A percentile compares a stretch with the other conserved stretches of the same genome.
Conservation (phyloP, 2,329 filamentous ascomycete genomes). For the Gyromitra esculenta region DNA sequence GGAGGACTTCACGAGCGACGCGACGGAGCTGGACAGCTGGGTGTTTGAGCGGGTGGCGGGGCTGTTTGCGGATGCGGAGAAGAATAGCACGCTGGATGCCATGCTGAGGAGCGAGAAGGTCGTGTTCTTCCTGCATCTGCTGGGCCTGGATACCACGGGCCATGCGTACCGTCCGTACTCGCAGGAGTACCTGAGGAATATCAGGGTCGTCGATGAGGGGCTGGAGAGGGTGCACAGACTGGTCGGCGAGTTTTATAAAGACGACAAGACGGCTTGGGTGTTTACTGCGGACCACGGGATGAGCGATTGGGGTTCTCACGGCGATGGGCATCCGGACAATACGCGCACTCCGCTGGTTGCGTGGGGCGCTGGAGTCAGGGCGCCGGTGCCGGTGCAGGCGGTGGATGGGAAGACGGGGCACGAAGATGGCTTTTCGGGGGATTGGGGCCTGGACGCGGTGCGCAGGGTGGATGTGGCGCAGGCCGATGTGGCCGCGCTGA, state of each 20-base stretch:
- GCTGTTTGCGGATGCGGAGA: slow-evolving; percentile 81
- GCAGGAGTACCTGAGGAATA: slow-evolving; percentile 91
- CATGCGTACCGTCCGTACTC: slow-evolving; percentile 91
- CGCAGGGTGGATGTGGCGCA: slow-evolving; percentile 90
- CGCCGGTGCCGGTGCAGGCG: slow-evolving; percentile 70
- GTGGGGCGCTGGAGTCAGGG: slow-evolving; percentile 91
- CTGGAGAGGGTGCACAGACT: slow-evolving; percentile 83
- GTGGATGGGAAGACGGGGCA: slow-evolving; percentile 75
- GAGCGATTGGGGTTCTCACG: slow-evolving; percentile 99
- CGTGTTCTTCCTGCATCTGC: slow-evolving; percentile 93
- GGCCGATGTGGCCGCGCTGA: slow-evolving; percentile 91
- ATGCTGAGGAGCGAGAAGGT: slow-evolving; percentile 82
- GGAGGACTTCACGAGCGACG: slow-evolving; percentile 85
- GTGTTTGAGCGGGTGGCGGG: slow-evolving; percentile 94
- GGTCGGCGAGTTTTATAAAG: slow-evolving; percentile 83
- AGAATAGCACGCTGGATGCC: slow-evolving; percentile 77
- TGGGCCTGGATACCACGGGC: slow-evolving; percentile 90
- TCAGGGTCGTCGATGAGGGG: slow-evolving; percentile 91
- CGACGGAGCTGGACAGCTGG: slow-evolving; percentile 85
- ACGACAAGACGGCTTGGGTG: slow-evolving; percentile 87
- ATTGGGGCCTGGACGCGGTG: slow-evolving; percentile 84
- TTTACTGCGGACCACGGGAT: slow-evolving; percentile 99
- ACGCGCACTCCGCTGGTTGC: slow-evolving; percentile 90
- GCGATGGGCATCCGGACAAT: slow-evolving; percentile 96
- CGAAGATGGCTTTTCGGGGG: slow-evolving; percentile 83